phyloP scores from a whole-genome alignment of 306 rosid genomes.

The Spatholobus suberectus region DNA sequence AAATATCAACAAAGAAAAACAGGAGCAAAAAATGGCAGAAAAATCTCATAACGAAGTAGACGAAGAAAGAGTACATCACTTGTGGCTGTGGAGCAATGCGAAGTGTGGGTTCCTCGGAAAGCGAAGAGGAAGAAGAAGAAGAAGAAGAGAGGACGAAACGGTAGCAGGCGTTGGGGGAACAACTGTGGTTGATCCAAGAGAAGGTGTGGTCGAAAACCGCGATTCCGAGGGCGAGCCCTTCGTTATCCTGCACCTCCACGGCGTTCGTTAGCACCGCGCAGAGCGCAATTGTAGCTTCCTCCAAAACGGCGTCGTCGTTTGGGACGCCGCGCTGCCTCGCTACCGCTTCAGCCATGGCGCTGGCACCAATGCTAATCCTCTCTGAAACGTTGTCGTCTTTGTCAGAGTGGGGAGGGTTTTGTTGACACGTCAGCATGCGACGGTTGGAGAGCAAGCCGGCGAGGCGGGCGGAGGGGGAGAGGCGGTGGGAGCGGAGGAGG shows the following conservation, averaged over 20 bases:
- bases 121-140: conserved; percentile 29
- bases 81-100: conserved; percentile 52
- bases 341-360: no score
- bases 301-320: no score
- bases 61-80: conserved; percentile 40
- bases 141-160: conserved; percentile 46
- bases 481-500: conserved; percentile 53
- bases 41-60: neutral
- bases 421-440: conserved; percentile 36
- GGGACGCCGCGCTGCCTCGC: no score
- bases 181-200: no score
- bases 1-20: no score
- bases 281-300: no score
- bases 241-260: no score
- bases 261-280: no score
- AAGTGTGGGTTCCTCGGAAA: neutral
- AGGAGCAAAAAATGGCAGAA: no score
- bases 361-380: conserved; percentile 46
- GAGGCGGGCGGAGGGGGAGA: conserved; percentile 46
- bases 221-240: no score
- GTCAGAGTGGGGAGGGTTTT: neutral
- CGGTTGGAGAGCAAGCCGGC: conserved; percentile 62
- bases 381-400: conserved; percentile 17
- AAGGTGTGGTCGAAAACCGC: no score
- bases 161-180: conserved; percentile 79